Percentiles rank a stretch among this genome's conserved stretches.
These are phyloP conservation scores for Trapa incisa DNA, from an alignment of 345 rosid species.

Conservation along the genomic window DNA sequence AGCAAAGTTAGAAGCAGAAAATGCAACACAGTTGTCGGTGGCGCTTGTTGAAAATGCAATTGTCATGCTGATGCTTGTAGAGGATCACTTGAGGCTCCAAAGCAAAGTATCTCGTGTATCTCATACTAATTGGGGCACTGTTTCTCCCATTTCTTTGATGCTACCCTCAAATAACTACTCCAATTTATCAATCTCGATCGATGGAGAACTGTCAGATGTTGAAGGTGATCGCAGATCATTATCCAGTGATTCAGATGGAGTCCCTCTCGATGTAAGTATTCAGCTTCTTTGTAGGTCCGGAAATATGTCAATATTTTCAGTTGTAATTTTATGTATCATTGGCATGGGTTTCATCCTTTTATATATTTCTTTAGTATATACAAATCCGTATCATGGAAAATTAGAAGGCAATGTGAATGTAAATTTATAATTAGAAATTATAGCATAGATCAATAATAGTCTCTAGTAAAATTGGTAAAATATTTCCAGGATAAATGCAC, in stretches of 20 bases:
- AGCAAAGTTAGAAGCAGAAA: slow-evolving; percentile 80
- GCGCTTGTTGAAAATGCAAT: slow-evolving; percentile 97
- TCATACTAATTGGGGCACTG: slow-evolving; percentile 35
- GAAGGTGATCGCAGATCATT: slow-evolving; percentile 43
- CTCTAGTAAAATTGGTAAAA: no score
- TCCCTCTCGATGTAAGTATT: slow-evolving; percentile 78
- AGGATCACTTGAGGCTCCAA: slow-evolving; percentile 94
- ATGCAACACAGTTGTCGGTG: slow-evolving; percentile 96
- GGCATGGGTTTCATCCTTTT: no score
- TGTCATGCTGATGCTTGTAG: slow-evolving; percentile 96
- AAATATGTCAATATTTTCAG: background rate
- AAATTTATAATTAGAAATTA: no score
- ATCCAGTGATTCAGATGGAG: slow-evolving; percentile 54
- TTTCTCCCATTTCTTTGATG: slow-evolving; percentile 67
- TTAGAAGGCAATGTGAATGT: no score
- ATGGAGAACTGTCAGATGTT: slow-evolving; percentile 45
- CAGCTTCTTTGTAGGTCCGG: slow-evolving; percentile 7
- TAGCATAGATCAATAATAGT: no score
- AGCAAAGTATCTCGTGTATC: slow-evolving; percentile 70
- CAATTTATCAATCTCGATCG: slow-evolving; percentile 27
- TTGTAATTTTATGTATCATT: no score
- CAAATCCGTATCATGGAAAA: no score
- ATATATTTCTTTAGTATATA: no score
- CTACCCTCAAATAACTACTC: slow-evolving; percentile 38
- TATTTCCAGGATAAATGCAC: no score